Conservation (phyloP, 345 rosid genomes). For the Eucalyptus tenuipes region DNA sequence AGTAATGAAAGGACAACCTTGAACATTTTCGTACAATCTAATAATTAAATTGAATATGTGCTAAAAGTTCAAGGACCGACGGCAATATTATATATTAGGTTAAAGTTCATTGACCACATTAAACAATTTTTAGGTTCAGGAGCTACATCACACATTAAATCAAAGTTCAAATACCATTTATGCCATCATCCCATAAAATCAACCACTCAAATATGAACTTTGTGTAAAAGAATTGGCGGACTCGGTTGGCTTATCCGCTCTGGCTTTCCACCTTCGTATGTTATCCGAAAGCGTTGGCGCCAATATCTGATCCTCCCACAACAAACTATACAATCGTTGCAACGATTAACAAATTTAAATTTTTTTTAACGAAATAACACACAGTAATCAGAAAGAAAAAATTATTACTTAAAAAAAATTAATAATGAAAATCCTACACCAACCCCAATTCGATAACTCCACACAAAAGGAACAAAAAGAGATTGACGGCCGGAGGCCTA, state of each 20-base stretch:
- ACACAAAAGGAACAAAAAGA: background rate
- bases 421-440: background rate
- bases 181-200: background rate
- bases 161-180: background rate
- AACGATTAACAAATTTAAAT: background rate
- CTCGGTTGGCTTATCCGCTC: background rate
- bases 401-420: background rate
- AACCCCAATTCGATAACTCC: background rate
- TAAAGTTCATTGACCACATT: background rate
- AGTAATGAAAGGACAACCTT: background rate
- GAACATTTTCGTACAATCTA: background rate
- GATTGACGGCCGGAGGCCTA: background rate
- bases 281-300: constrained; percentile 63
- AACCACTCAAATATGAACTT: background rate
- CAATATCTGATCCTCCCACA: constrained; percentile 41
- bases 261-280: background rate
- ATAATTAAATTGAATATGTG: background rate
- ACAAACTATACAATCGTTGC: background rate
- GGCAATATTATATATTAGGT: accelerated
- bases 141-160: background rate
- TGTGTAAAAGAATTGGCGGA: background rate
- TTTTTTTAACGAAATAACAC: background rate
- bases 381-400: background rate
- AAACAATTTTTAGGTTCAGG: background rate
- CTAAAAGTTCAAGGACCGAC: background rate